These are phyloP conservation scores for Leishmania turanica DNA, from an alignment of 208 protist genomes.

Conservation along the genomic window DNA sequence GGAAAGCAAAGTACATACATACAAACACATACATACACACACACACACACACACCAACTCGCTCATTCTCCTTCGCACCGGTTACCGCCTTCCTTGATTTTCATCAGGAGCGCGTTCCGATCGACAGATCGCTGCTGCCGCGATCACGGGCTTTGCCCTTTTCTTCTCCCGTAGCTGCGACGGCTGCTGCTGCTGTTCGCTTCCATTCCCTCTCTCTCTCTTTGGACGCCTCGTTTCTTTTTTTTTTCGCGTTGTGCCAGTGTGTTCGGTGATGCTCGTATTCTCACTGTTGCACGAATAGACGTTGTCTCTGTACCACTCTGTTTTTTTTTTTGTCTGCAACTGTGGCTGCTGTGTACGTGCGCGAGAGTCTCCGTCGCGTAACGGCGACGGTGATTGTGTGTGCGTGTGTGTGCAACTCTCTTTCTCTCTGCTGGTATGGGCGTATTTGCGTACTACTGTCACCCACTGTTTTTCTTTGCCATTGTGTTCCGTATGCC, in stretches of 20 bases:
- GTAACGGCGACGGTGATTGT: neutral
- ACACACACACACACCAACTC: neutral
- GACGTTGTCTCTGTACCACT: neutral
- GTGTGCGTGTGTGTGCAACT: neutral
- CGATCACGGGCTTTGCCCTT: neutral
- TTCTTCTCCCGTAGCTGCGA: neutral
- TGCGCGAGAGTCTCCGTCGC: neutral
- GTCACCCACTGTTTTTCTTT: neutral
- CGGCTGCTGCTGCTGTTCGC: neutral
- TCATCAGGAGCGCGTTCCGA: neutral
- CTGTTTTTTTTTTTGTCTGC: neutral
- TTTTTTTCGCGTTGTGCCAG: neutral
- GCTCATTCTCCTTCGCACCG: neutral
- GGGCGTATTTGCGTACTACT: neutral
- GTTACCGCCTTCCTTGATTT: conserved; percentile 19
- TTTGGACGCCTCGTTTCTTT: neutral
- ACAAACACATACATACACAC: neutral
- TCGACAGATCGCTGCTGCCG: neutral
- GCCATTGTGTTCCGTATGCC: neutral
- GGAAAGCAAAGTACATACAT: neutral
- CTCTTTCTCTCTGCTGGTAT: neutral
- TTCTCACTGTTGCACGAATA: neutral
- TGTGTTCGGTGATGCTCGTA: neutral
- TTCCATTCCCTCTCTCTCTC: neutral
- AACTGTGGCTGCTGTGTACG: neutral